These are phyloP conservation scores for Eragrostis curvula DNA, from an alignment of 176 grass and related monocot species.

Conservation along the genomic window DNA sequence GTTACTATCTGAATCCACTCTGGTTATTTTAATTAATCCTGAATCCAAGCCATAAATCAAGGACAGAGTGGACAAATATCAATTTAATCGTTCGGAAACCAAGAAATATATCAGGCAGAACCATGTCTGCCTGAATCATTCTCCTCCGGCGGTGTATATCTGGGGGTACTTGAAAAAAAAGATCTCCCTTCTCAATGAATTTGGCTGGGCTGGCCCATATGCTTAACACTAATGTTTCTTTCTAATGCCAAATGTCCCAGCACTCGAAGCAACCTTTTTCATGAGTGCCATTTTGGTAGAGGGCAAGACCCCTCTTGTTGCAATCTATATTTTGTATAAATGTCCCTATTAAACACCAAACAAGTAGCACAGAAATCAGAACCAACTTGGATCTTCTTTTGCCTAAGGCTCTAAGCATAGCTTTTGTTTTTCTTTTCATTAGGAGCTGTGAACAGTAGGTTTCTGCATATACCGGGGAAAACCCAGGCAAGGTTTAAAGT, in stretches of 20 bases:
- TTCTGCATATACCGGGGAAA: too few relatives aligned
- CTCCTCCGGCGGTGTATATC: too few relatives aligned
- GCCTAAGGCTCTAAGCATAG: too few relatives aligned
- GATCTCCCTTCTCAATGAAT: background rate
- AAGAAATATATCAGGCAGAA: too few relatives aligned
- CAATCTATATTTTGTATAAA: conserved; percentile 1
- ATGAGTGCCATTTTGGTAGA: background rate
- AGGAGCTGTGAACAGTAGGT: too few relatives aligned
- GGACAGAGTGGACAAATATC: too few relatives aligned
- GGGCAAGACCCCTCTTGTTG: background rate
- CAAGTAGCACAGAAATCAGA: background rate
- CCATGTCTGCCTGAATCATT: too few relatives aligned
- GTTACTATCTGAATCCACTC: background rate
- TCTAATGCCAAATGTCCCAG: background rate
- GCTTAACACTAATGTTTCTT: background rate
- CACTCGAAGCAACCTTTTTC: background rate
- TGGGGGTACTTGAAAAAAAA: background rate
- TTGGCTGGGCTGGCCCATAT: background rate
- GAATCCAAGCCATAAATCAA: too few relatives aligned
- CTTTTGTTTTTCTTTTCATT: too few relatives aligned
- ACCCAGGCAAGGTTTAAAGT: too few relatives aligned
- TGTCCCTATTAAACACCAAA: background rate
- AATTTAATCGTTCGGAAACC: too few relatives aligned
- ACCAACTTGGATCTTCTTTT: background rate
- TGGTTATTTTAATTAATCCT: too few relatives aligned